A percentile compares a stretch with the other conserved stretches of the same genome.
These are phyloP conservation scores for Mycena polygramma DNA, from an alignment of 768 basidiomycete species.

Conservation along the genomic window DNA sequence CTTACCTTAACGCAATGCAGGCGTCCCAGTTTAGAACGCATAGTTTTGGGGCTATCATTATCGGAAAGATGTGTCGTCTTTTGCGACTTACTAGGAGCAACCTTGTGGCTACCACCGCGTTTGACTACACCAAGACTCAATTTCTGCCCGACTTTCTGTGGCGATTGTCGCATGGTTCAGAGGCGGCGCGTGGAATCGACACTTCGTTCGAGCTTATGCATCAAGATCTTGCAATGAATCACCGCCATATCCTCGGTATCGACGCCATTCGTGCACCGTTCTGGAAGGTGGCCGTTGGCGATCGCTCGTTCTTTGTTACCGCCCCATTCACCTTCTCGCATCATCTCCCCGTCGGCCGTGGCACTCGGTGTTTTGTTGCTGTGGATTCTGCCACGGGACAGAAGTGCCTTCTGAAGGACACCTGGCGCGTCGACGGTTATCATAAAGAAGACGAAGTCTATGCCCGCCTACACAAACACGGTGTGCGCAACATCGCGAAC, in stretches of 20 bases:
- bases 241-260: not conserved
- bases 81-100: slow-evolving; percentile 17
- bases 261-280: slow-evolving; percentile 14
- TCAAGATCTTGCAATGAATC: not conserved
- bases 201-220: slow-evolving; percentile 8
- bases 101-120: slow-evolving; percentile 10
- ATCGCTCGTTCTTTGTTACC: slow-evolving; percentile 22
- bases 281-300: slow-evolving; percentile 28
- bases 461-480: not conserved
- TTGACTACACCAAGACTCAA: not conserved
- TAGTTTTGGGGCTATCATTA: slow-evolving; percentile 27
- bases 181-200: slow-evolving; percentile 33
- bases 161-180: slow-evolving; percentile 30
- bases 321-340: slow-evolving; percentile 30
- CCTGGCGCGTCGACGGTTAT: slow-evolving; percentile 34
- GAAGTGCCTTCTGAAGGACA: slow-evolving; percentile 32
- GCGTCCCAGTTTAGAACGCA: slow-evolving; percentile 33
- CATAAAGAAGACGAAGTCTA: slow-evolving; percentile 33
- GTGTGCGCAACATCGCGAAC: slow-evolving; percentile 15
- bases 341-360: slow-evolving; percentile 33
- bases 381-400: slow-evolving; percentile 12
- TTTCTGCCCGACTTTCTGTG: slow-evolving; percentile 29
- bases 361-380: slow-evolving; percentile 36
- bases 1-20: slow-evolving; percentile 34
- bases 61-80: slow-evolving; percentile 24